Conservation (phyloP, 352 stramenopile genomes). For the Pythium dissotocum region DNA sequence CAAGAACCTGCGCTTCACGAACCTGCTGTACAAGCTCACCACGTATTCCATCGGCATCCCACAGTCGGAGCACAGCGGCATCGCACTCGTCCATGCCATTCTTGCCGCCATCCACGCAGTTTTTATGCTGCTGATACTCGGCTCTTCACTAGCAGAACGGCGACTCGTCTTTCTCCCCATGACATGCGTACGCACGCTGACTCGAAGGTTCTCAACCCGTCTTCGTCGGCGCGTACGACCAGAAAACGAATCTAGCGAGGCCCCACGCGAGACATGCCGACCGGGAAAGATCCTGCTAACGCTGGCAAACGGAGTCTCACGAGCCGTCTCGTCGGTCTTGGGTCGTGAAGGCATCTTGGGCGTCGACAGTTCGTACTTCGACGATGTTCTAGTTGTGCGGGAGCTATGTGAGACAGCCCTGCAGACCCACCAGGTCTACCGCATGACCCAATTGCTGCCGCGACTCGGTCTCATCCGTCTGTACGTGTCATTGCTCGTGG, state of each 20-base stretch:
- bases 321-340: not conserved
- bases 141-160: not conserved
- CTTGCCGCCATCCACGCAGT: not conserved
- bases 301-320: not conserved
- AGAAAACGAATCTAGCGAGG: too few relatives aligned
- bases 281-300: not conserved
- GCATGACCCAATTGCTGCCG: constrained; percentile 4
- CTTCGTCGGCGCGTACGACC: too few relatives aligned
- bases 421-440: constrained; percentile 12
- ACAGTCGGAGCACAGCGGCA: not conserved
- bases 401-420: constrained; percentile 6
- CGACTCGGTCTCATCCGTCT: constrained; percentile 20
- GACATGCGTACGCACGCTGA: too few relatives aligned
- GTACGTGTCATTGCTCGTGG: constrained; percentile 9
- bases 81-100: not conserved
- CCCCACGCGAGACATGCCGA: not conserved
- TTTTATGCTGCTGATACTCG: not conserved
- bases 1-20: not conserved
- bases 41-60: constrained; percentile 8
- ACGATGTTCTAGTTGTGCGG: not conserved
- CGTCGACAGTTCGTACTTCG: constrained; percentile 5
- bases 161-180: not conserved
- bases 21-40: not conserved
- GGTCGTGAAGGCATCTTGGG: not conserved
- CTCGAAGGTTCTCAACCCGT: too few relatives aligned